Conservation (phyloP, 2,329 filamentous ascomycete species). For the Aspergillus bombycis region DNA sequence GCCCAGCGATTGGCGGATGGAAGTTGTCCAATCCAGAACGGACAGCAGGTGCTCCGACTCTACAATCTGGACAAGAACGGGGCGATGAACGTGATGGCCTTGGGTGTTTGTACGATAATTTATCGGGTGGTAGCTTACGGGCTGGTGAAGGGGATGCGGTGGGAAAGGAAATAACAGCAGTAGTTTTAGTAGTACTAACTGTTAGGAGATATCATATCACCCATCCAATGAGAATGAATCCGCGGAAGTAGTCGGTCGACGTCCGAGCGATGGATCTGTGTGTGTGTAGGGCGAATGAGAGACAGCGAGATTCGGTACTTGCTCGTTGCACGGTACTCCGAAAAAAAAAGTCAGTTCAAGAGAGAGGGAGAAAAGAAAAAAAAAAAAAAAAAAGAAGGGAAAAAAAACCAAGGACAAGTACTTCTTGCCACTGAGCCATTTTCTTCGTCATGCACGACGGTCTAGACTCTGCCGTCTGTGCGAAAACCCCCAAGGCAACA, state of each 20-base stretch:
- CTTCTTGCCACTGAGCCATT: background rate
- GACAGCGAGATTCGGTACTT: background rate
- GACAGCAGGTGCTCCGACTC: conserved; percentile 67
- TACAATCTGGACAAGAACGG: conserved; percentile 69
- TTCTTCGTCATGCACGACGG: background rate
- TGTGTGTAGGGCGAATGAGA: background rate
- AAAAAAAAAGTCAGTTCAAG: too few species aligned
- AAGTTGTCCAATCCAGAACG: conserved; percentile 65
- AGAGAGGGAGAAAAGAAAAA: too few species aligned
- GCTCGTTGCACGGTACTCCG: background rate
- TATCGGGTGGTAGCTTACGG: conserved; percentile 62
- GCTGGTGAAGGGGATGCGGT: conserved; percentile 35
- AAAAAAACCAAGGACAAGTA: background rate
- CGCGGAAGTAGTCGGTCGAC: background rate
- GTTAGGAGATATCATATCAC: background rate
- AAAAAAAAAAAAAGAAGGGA: too few species aligned
- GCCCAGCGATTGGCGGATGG: conserved; percentile 63
- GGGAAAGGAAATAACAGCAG: conserved; percentile 26
- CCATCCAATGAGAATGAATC: background rate
- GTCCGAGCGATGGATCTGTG: background rate
- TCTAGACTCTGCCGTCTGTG: background rate
- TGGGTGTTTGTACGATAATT: conserved; percentile 65
- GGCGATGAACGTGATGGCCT: conserved; percentile 61
- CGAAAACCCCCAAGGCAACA: background rate
- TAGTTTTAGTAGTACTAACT: too few species aligned